Conservation (phyloP, 2,329 filamentous ascomycete genomes). For the Triangularia setosa region DNA sequence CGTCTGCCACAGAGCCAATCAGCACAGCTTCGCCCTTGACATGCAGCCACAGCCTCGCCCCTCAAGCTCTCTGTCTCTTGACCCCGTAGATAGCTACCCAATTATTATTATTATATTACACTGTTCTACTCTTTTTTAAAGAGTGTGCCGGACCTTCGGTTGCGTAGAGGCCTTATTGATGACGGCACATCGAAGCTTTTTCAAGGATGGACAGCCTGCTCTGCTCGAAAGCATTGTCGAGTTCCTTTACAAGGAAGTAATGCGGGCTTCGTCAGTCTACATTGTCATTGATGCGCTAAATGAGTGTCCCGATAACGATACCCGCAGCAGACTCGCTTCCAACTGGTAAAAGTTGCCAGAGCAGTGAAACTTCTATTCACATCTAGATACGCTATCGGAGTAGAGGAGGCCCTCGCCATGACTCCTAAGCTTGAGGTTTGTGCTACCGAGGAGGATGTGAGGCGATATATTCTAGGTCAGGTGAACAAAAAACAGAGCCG, state of each 20-base stretch:
- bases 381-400: not conserved
- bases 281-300: constrained; percentile 28
- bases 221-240: no score
- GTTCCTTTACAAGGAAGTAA: not conserved
- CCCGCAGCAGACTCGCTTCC: no score
- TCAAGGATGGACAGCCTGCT: no score
- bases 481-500: not conserved
- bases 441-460: no score
- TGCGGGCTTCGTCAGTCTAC: constrained; percentile 23
- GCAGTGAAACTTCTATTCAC: not conserved
- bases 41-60: not conserved
- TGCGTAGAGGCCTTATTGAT: not conserved
- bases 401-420: not conserved
- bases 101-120: no score
- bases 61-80: no score
- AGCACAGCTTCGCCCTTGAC: not conserved
- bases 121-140: no score
- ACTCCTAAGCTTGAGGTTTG: no score
- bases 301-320: constrained; percentile 13
- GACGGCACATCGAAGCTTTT: not conserved
- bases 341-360: not conserved
- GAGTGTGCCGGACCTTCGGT: no score
- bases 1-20: no score
- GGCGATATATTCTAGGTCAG: no score
- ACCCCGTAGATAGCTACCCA: not conserved